Percentiles rank a stretch among this genome's conserved stretches.
phyloP scores from a whole-genome alignment of 1,139 yeast species.

The Hyphopichia burtonii region DNA sequence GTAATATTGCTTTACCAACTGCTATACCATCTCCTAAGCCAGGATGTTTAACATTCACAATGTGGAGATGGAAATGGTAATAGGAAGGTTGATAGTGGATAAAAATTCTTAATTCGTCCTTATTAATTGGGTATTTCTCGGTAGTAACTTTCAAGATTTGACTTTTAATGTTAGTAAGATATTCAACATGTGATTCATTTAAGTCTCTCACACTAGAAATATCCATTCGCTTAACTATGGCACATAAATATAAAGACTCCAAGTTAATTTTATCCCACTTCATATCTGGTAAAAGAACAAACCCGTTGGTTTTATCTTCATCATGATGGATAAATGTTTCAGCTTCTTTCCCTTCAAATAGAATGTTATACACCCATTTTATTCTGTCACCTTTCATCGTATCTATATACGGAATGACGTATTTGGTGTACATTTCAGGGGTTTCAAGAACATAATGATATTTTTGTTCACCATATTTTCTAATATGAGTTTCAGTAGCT shows the following conservation, averaged over 20 bases:
- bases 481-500: slow-evolving; percentile 82
- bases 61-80: slow-evolving; percentile 91
- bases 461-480: slow-evolving; percentile 62
- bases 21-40: slow-evolving; percentile 73
- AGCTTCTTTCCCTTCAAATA: slow-evolving; percentile 79
- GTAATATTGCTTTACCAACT: slow-evolving; percentile 77
- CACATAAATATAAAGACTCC: slow-evolving; percentile 72
- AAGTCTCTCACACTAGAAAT: slow-evolving; percentile 79
- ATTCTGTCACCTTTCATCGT: slow-evolving; percentile 75
- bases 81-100: slow-evolving; percentile 95
- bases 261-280: slow-evolving; percentile 85
- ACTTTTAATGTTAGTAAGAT: slow-evolving; percentile 46
- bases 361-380: slow-evolving; percentile 88
- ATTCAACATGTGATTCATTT: slow-evolving; percentile 54
- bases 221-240: slow-evolving; percentile 71
- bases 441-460: slow-evolving; percentile 72
- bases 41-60: slow-evolving; percentile 71
- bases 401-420: slow-evolving; percentile 74
- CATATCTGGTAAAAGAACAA: slow-evolving; percentile 73
- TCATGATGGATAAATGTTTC: slow-evolving; percentile 72
- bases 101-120: slow-evolving; percentile 65
- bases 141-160: slow-evolving; percentile 50
- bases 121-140: slow-evolving; percentile 31
- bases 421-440: slow-evolving; percentile 62
- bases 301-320: slow-evolving; percentile 53